These are phyloP conservation scores for Ogataea angusta DNA, from an alignment of 805 yeast genomes.

Conservation along the genomic window DNA sequence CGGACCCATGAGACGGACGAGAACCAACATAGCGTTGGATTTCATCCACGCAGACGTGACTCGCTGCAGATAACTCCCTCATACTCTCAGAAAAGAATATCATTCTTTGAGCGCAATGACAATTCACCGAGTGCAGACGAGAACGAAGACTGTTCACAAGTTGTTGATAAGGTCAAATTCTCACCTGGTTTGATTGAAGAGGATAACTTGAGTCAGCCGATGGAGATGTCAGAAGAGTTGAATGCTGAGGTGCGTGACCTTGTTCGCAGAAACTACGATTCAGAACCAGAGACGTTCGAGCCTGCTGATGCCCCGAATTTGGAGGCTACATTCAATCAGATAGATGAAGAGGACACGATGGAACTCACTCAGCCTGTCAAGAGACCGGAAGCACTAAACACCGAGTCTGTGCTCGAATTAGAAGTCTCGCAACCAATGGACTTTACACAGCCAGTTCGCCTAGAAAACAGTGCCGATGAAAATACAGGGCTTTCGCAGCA, in stretches of 20 bases:
- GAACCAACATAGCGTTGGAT: background rate
- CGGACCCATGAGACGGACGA: conserved; percentile 33
- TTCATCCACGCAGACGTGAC: conserved; percentile 29
- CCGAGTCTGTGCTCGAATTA: background rate
- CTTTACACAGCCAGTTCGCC: conserved; percentile 13
- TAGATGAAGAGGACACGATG: conserved; percentile 17
- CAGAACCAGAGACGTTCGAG: background rate
- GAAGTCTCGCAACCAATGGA: conserved; percentile 17
- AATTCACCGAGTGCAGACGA: background rate
- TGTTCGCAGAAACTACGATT: background rate
- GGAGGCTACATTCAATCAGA: conserved; percentile 11
- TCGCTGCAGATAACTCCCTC: conserved; percentile 32
- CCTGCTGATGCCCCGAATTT: background rate
- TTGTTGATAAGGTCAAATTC: conserved; percentile 10
- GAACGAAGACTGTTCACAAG: conserved; percentile 16
- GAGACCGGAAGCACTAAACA: background rate
- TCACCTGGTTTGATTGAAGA: conserved; percentile 17
- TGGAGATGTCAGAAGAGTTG: conserved; percentile 25
- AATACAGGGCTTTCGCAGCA: background rate
- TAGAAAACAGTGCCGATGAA: background rate
- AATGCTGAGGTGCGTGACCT: conserved; percentile 5
- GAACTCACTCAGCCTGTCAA: conserved; percentile 5
- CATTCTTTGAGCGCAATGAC: background rate
- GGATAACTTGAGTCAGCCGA: conserved; percentile 26
- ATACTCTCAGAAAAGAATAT: conserved; percentile 8